phyloP scores from a whole-genome alignment of 1,284 basidiomycete species.

The Vanrija sp. region DNA sequence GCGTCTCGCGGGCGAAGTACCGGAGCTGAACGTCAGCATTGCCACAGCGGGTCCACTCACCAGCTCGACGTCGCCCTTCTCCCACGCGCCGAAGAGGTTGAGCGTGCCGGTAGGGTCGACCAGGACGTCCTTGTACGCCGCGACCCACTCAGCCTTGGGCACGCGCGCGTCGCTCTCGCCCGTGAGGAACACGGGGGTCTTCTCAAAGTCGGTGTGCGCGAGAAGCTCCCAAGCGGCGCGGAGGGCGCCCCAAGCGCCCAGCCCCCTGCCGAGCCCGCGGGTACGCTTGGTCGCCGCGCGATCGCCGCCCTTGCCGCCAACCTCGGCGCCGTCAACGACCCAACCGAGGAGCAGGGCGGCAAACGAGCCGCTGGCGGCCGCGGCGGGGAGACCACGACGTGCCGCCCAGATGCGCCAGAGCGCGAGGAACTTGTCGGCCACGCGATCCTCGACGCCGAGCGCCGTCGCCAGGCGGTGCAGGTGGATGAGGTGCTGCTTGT shows the following conservation, averaged over 20 bases:
- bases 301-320: constrained; percentile 29
- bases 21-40: constrained; percentile 56
- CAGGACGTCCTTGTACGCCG: constrained; percentile 54
- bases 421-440: constrained; percentile 61
- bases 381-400: constrained; percentile 66
- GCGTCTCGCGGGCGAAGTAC: constrained; percentile 68
- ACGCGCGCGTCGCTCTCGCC: constrained; percentile 29
- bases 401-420: constrained; percentile 86
- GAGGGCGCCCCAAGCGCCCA: constrained; percentile 49
- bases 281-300: constrained; percentile 36
- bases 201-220: constrained; percentile 67
- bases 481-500: constrained; percentile 64
- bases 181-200: constrained; percentile 62
- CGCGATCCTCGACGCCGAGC: constrained; percentile 58
- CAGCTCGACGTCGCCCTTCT: constrained; percentile 53
- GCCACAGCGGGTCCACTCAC: constrained; percentile 25
- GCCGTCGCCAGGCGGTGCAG: constrained; percentile 63
- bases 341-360: constrained; percentile 69
- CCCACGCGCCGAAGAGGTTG: constrained; percentile 76
- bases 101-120: constrained; percentile 75
- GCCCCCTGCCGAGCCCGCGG: constrained; percentile 51
- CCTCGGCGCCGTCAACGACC: constrained; percentile 67
- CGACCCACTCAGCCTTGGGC: constrained; percentile 40
- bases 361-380: constrained; percentile 64
- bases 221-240: constrained; percentile 46